Evolutionary conservation across 2,329 filamentous ascomycete species (phyloP).

Genomic region (Diaporthe humulicola): DNA sequence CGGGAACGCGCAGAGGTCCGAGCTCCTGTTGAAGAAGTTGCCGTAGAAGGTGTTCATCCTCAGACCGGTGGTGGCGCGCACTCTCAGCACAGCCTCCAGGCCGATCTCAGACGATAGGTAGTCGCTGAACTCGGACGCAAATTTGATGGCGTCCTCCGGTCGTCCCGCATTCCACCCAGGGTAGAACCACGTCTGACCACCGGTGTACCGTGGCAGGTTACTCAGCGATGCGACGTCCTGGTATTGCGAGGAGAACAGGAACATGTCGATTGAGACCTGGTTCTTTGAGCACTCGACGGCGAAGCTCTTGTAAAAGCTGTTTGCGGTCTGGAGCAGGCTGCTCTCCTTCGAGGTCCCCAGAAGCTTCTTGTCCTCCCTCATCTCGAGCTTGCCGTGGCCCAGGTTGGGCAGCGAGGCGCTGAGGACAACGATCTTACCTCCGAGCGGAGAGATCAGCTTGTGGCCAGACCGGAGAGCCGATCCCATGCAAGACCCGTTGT

Average conservation of each 20-base stretch:
- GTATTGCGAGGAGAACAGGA: slow-evolving; percentile 94
- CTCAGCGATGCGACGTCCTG: slow-evolving; percentile 97
- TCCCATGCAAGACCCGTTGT: slow-evolving; percentile 91
- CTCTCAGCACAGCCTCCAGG: slow-evolving; percentile 93
- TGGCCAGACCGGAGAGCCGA: slow-evolving; percentile 93
- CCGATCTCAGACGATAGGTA: slow-evolving; percentile 98
- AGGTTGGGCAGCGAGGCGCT: slow-evolving; percentile 91
- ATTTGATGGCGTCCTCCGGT: slow-evolving; percentile 96
- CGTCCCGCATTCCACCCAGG: slow-evolving; percentile 97
- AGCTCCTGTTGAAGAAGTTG: slow-evolving; percentile 99
- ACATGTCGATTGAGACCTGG: slow-evolving; percentile 98
- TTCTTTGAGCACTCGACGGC: slow-evolving; percentile 99
- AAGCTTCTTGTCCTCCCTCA: slow-evolving; percentile 96
- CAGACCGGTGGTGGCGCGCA: slow-evolving; percentile 92
- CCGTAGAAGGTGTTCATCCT: slow-evolving; percentile 99
- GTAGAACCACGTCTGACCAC: slow-evolving; percentile 98
- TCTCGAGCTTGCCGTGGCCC: slow-evolving; percentile 89
- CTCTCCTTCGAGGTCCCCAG: slow-evolving; percentile 95
- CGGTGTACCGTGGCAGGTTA: slow-evolving; percentile 95
- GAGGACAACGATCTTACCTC: slow-evolving; percentile 94
- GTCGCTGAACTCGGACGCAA: slow-evolving; percentile 95
- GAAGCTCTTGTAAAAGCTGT: slow-evolving; percentile 99
- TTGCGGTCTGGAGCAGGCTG: slow-evolving; percentile 87
- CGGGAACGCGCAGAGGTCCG: slow-evolving; percentile 96
- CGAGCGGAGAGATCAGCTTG: slow-evolving; percentile 93